Percentiles rank a stretch among this genome's conserved stretches.
Evolutionary conservation across 306 rosid genomes (phyloP).

Genomic region (Trichosanthes cucumerina): DNA sequence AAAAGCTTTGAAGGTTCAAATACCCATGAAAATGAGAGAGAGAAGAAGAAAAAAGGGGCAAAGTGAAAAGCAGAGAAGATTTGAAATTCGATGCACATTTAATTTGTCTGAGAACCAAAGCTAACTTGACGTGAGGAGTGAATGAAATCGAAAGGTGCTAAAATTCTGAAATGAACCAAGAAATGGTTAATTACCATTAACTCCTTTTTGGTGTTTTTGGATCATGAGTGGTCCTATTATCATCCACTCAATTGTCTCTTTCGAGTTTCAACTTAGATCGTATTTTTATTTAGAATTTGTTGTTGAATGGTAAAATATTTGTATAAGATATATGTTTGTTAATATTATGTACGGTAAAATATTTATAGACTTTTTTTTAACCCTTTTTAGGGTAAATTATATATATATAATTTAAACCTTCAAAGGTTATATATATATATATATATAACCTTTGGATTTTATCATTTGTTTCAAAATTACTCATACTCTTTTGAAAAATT

Average conservation of each 20-base stretch:
- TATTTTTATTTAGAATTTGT: no score
- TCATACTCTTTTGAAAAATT: no score
- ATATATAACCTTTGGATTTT: no score
- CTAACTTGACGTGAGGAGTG: background rate
- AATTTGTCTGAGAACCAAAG: background rate
- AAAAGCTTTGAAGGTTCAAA: background rate
- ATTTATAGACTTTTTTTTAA: no score
- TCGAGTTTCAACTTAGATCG: background rate
- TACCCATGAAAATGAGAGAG: background rate
- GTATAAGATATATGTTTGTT: no score
- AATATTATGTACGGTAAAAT: no score
- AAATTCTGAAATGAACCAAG: background rate
- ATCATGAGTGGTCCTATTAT: background rate
- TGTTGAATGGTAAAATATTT: no score
- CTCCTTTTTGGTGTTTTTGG: background rate
- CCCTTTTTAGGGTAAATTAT: no score
- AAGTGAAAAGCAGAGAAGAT: constrained; percentile 1
- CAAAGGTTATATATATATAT: no score
- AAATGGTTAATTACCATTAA: background rate
- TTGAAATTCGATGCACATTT: constrained; percentile 2
- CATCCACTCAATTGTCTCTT: background rate
- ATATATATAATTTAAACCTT: no score
- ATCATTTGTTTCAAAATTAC: no score
- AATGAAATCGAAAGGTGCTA: background rate
- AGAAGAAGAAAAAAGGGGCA: background rate